A percentile compares a stretch with the other conserved stretches of the same genome.
Conservation (phyloP, 306 rosid genomes). For the Psophocarpus tetragonolobus region DNA sequence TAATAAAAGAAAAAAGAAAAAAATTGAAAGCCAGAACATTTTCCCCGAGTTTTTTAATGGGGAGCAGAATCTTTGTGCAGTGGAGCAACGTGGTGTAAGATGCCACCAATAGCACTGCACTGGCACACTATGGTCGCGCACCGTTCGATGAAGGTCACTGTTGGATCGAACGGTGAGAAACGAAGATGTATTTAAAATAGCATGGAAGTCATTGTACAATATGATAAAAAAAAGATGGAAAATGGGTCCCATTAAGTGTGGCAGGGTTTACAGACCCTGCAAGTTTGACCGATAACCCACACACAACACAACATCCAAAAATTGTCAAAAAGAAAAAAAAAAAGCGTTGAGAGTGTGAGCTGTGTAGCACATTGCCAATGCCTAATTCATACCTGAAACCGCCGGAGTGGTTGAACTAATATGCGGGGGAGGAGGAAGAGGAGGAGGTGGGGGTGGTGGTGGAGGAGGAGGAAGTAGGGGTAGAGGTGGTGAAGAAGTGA, state of each 20-base stretch:
- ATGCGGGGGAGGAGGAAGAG: conserved; percentile 30
- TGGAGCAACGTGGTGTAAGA: conserved; percentile 41
- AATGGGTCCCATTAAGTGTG: conserved; percentile 58
- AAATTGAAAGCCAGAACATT: not conserved
- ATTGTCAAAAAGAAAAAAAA: not conserved
- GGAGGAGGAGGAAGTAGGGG: not conserved
- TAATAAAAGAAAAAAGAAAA: not conserved
- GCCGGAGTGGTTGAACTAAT: conserved; percentile 41
- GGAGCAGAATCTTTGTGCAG: conserved; percentile 45
- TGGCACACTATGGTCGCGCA: not conserved
- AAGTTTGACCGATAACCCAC: conserved; percentile 67
- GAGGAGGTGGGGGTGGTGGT: not conserved
- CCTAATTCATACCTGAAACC: conserved; percentile 45
- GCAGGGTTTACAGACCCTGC: conserved; percentile 73
- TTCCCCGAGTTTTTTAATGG: conserved; percentile 13
- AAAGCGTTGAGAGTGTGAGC: conserved; percentile 9
- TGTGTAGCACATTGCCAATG: conserved; percentile 31
- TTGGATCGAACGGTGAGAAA: conserved; percentile 21
- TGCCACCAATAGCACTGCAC: conserved; percentile 9
- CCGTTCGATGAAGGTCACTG: conserved; percentile 11
- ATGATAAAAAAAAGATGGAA: not conserved
- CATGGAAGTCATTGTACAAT: conserved; percentile 30
- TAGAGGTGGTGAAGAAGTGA: conserved; percentile 12
- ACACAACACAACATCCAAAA: conserved; percentile 49
- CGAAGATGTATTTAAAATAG: conserved; percentile 14